Base-by-base conservation (phyloP, 2,329 filamentous ascomycete species). In the Aspergillus amoenus region DNA sequence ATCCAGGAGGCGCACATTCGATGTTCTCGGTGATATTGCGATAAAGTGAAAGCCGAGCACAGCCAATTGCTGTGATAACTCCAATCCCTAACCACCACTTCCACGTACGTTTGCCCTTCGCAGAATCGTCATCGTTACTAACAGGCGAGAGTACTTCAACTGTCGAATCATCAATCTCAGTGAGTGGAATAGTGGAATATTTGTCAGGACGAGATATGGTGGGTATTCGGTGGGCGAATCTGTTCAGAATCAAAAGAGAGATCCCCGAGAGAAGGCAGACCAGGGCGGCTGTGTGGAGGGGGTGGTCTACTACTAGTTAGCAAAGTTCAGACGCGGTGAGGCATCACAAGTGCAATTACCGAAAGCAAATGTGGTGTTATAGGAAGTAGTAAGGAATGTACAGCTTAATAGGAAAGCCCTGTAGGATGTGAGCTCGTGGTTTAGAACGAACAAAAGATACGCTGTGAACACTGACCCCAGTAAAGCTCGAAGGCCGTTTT, bases 221-320 rank as follows among this genome's bases (percentile, higher is more conserved):
- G 54, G 67, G 68, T 52, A 68, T 61, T 40, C 45, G 59, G 57
- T 64, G 63, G 34, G 70, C 57, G 32, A 75, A 71, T 54, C 70
- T 71, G 61, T 72, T 75, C 44, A 73, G 60, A 39, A 68, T 64
- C 11, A 79, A 58, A 30, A 80, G 66, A 40, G 66, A 69, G 21
- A 69, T 60, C 8, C 77, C 78, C 9, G 75, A 68, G 22, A 76
- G 66, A 41, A 75, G 71, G 40, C 81, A 77, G 21, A 74, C 65
- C 4, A 79, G 61, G 39, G 78, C 69, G 17, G 72, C 66, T 6
- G 78, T 73, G 61, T 78, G 78, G 13, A 80, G 61, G 4, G 80
- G 79, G 48, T 76, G 77, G 61, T 81, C 81, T 79, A 56, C 30
- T 15, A 8, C n/a, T 4, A 44, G 15, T 56, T 49, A 47, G 56